These are phyloP conservation scores for Blastocystis sp. DNA, from an alignment of 352 stramenopile species.

Conservation along the genomic window DNA sequence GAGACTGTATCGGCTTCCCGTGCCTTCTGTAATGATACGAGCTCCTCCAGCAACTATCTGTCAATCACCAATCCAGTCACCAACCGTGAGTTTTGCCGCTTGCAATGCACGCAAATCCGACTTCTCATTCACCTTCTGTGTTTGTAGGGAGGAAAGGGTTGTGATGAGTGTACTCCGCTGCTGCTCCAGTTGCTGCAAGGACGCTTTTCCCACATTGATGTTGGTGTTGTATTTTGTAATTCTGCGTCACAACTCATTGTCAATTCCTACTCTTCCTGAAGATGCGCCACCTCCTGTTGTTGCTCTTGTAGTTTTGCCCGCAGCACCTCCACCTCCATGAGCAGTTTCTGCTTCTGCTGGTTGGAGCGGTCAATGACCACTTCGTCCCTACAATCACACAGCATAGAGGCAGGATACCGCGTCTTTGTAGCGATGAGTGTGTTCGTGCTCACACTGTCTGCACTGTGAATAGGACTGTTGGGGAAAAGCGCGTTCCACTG, in stretches of 20 bases:
- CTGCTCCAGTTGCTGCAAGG: slow-evolving; percentile 47
- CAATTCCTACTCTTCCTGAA: slow-evolving; percentile 28
- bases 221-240: slow-evolving; percentile 42
- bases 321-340: slow-evolving; percentile 57
- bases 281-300: not conserved
- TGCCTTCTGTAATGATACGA: slow-evolving; percentile 20
- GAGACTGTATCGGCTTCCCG: slow-evolving; percentile 3
- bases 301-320: slow-evolving; percentile 11
- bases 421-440: slow-evolving; percentile 60
- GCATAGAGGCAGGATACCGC: not conserved
- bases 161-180: slow-evolving; percentile 11
- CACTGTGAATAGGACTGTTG: slow-evolving; percentile 53
- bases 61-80: not conserved
- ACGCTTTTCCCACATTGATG: not conserved
- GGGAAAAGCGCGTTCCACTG: slow-evolving; percentile 63
- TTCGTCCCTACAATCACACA: slow-evolving; percentile 31
- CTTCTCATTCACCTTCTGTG: slow-evolving; percentile 34
- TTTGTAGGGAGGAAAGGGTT: slow-evolving; percentile 42
- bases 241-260: slow-evolving; percentile 1
- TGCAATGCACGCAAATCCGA: slow-evolving; percentile 34
- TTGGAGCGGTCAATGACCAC: slow-evolving; percentile 46
- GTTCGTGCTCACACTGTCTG: slow-evolving; percentile 33
- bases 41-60: slow-evolving; percentile 20
- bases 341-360: slow-evolving; percentile 57
- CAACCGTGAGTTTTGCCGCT: slow-evolving; percentile 1